phyloP scores from a whole-genome alignment of 495 filamentous ascomycete genomes.

The Extremus antarcticus region DNA sequence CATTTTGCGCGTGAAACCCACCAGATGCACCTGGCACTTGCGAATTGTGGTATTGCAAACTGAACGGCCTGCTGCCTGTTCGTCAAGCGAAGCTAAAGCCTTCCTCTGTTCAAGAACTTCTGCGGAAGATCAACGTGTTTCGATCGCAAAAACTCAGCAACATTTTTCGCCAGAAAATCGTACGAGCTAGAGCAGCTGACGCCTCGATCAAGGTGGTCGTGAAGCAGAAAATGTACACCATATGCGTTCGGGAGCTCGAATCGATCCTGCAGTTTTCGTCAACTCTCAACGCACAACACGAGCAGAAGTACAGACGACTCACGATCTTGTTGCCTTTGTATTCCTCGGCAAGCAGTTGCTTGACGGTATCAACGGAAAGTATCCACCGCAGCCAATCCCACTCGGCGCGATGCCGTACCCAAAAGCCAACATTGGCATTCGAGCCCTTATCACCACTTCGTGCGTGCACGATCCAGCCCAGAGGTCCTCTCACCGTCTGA shows the following conservation, averaged over 20 bases:
- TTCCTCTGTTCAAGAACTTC: conserved; percentile 27
- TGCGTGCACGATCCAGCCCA: conserved; percentile 25
- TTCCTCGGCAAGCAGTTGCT: conserved; percentile 21
- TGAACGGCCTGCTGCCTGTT: no score
- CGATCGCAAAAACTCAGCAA: conserved; percentile 43
- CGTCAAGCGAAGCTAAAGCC: no score
- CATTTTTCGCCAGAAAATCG: conserved; percentile 47
- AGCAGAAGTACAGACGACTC: conserved; percentile 1
- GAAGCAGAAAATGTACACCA: conserved; percentile 46
- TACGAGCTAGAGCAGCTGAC: conserved; percentile 40
- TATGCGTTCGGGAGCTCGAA: conserved; percentile 37
- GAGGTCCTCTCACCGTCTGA: conserved; percentile 11
- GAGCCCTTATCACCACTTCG: conserved; percentile 24
- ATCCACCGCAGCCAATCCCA: conserved; percentile 22
- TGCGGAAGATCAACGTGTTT: conserved; percentile 40
- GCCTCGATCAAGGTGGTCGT: conserved; percentile 44
- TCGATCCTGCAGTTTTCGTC: conserved; percentile 16
- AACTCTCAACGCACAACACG: not conserved
- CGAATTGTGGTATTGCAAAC: no score
- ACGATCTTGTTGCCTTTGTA: conserved; percentile 22
- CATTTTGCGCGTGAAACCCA: no score
- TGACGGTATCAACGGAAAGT: conserved; percentile 16
- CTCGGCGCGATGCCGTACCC: conserved; percentile 21
- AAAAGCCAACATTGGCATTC: conserved; percentile 26
- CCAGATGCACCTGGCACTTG: no score